Evolutionary conservation across 2,329 filamentous ascomycete species (phyloP).

Genomic region (Cylindrodendrum hubeiense): DNA sequence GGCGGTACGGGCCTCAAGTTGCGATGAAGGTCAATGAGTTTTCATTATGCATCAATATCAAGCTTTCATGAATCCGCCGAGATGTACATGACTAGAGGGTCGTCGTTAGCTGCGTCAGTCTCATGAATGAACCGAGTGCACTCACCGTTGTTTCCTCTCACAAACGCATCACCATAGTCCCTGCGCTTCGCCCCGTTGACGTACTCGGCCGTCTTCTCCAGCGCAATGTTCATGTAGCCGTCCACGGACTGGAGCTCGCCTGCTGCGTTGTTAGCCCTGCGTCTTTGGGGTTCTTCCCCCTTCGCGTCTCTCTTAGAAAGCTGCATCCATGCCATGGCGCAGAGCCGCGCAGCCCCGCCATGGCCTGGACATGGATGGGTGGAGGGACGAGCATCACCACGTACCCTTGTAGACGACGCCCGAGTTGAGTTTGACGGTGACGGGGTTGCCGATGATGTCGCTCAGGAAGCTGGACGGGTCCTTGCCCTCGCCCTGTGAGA

Average conservation of each 20-base stretch:
- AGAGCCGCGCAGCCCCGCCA: neutral
- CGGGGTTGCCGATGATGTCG: conserved; percentile 93
- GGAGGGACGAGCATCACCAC: conserved; percentile 29
- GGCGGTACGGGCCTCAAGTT: neutral
- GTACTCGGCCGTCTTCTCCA: conserved; percentile 94
- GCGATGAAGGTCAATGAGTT: conserved; percentile 25
- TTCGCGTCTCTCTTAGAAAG: neutral
- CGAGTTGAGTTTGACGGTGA: conserved; percentile 98
- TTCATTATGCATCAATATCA: conserved; percentile 33
- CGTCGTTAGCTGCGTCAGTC: conserved; percentile 21
- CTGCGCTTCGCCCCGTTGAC: conserved; percentile 86
- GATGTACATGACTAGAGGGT: conserved; percentile 74
- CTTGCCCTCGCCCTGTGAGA: conserved; percentile 77
- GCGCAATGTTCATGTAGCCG: conserved; percentile 99
- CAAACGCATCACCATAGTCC: conserved; percentile 93
- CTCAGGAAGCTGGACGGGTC: conserved; percentile 94
- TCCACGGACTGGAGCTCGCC: conserved; percentile 97
- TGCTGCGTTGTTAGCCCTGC: conserved; percentile 52
- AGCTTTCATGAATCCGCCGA: conserved; percentile 67
- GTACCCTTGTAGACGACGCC: conserved; percentile 96
- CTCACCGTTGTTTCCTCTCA: conserved; percentile 94
- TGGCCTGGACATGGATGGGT: neutral
- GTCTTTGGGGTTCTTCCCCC: neutral
- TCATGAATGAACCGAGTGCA: conserved; percentile 1
- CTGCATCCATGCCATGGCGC: neutral